Conservation (phyloP, 2,329 filamentous ascomycete species). For the Calonectria pseudoreteaudii region DNA sequence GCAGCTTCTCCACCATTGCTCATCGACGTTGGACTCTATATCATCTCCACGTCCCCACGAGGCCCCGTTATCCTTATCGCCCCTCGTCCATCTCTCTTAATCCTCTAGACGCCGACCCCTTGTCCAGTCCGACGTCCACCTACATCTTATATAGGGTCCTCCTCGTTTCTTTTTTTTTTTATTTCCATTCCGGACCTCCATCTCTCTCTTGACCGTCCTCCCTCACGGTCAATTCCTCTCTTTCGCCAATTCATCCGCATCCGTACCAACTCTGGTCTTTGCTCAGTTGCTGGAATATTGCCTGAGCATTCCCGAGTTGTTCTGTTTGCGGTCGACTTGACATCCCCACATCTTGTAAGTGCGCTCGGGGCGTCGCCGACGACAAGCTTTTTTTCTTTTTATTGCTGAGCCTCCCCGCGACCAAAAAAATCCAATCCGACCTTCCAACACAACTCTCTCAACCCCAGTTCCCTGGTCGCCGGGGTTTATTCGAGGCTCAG, state of each 20-base stretch:
- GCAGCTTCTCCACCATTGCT: slow-evolving; percentile 23
- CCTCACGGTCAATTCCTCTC: slow-evolving; percentile 31
- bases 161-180: not conserved
- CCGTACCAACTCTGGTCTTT: slow-evolving; percentile 32
- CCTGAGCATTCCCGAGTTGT: slow-evolving; percentile 43
- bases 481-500: slow-evolving; percentile 1
- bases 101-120: not conserved
- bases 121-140: not conserved
- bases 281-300: slow-evolving; percentile 57
- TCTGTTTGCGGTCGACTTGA: slow-evolving; percentile 27
- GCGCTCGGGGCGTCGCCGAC: not conserved
- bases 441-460: not conserved
- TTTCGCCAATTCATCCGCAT: slow-evolving; percentile 25
- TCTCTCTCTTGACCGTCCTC: slow-evolving; percentile 31
- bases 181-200: not conserved
- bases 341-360: slow-evolving; percentile 8
- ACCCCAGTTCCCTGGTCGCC: not conserved
- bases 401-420: not conserved
- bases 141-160: not conserved
- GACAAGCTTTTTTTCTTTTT: not conserved
- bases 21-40: slow-evolving; percentile 13
- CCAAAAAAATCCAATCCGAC: slow-evolving; percentile 3
- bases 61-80: slow-evolving; percentile 9
- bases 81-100: not conserved
- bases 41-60: slow-evolving; percentile 8